Percentiles rank a stretch among this genome's conserved stretches.
phyloP scores from a whole-genome alignment of 108 stramenopile species.

The Cyclotella baltica region DNA sequence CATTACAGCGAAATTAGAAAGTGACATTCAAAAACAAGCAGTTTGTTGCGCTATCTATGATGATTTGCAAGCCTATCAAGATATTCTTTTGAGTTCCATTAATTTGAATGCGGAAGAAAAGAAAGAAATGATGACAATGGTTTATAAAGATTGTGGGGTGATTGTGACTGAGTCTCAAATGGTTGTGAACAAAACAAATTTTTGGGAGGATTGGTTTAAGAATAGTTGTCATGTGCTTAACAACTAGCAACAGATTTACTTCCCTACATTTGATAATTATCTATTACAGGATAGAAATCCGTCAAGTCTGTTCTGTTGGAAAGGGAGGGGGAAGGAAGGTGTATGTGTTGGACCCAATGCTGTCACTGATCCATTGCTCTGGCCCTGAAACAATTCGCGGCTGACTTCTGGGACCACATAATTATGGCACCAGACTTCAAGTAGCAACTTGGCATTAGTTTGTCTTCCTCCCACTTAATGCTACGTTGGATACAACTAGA shows the following conservation, averaged over 20 bases:
- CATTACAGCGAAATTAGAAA: constrained; percentile 9
- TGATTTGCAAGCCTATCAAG: constrained; percentile 22
- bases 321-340: too few species aligned
- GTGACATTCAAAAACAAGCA: neutral
- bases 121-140: constrained; percentile 7
- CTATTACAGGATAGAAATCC: neutral
- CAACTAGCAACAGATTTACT: too few species aligned
- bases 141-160: constrained; percentile 13
- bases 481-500: too few species aligned
- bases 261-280: too few species aligned
- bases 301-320: neutral
- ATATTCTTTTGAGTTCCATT: neutral
- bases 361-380: too few species aligned
- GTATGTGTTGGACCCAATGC: too few species aligned
- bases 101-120: constrained; percentile 2
- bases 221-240: constrained; percentile 9
- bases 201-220: constrained; percentile 17
- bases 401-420: too few species aligned
- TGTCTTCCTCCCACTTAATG: too few species aligned
- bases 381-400: too few species aligned
- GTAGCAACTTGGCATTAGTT: too few species aligned
- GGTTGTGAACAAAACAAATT: neutral
- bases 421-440: too few species aligned
- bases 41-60: constrained; percentile 18
- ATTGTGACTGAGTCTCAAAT: neutral